phyloP scores from a whole-genome alignment of 345 rosid species.

The Eucalyptus urophylla region DNA sequence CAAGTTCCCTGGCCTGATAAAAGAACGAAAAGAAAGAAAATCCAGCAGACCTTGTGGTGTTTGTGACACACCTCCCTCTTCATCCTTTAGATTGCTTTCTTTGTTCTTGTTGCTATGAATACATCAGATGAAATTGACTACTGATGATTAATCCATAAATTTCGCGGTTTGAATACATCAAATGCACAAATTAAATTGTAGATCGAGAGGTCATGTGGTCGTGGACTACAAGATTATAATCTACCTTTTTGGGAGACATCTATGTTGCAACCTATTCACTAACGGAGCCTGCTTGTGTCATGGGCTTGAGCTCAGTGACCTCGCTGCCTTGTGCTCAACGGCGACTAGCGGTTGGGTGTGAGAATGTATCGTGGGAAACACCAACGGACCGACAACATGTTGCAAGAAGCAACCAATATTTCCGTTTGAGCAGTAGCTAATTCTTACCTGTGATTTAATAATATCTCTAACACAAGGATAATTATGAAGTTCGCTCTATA shows the following conservation, averaged over 20 bases:
- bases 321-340: neutral
- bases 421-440: fast-evolving
- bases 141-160: neutral
- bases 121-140: neutral
- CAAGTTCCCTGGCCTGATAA: neutral
- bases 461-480: neutral
- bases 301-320: neutral
- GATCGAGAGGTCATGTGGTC: neutral
- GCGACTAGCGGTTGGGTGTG: neutral
- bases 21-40: neutral
- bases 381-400: fast-evolving
- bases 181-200: neutral
- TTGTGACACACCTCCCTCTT: neutral
- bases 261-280: fast-evolving
- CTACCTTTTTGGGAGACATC: neutral
- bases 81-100: neutral
- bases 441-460: fast-evolving
- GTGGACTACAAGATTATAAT: neutral
- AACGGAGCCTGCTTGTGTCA: neutral
- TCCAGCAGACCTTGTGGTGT: neutral
- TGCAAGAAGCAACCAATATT: no score
- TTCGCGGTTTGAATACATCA: neutral
- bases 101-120: neutral
- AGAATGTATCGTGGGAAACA: neutral
- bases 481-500: neutral